Evolutionary conservation across 495 filamentous ascomycete species (phyloP), one percentile per base, ranked within the genome.

Genomic region (Lasiosphaeris hirsuta): DNA sequence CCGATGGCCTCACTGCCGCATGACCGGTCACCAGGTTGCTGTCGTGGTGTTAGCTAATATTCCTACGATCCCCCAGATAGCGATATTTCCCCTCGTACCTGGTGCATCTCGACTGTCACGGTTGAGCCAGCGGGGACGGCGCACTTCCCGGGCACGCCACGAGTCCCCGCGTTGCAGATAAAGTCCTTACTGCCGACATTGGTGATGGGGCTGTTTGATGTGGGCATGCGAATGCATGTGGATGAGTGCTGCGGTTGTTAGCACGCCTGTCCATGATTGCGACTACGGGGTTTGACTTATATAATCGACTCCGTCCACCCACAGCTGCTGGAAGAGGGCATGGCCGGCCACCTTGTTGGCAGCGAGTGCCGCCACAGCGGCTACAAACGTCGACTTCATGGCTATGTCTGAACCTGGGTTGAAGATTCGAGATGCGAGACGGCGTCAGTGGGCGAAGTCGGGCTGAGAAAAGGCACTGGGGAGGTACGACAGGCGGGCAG

Each of bases 71-170:
- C n/a, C 0, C n/a, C 14, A 2, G 4, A 15, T 1, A 0, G 39
- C 33, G 15, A 17, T 17, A 13, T 17, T 0, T 7, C 53, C n/a
- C n/a, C n/a, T 66, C 66, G 7, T 64, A 73, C 57, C 66, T 71
- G 71, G 59, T 80, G 79, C 72, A 81, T 80, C 67, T 80, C 79
- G 0, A 80, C 73, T 0, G 77, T 79, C 11, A 81, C 72, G 7
- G 69, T 73, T 1, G 63, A 62, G 37, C 78, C 78, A 19, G 78
- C 76, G 45, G 66, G 65, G 42, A 81, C 77, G 15, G 66, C 60
- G 61, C 78, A 81, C 52, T 78, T 75, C 5, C 70, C 73, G 10
- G 66, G 38, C 2, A 74, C 75, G 5, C 64, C 59, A 10, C 59
- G 62, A 8, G 69, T 67, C 46, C 73, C 72, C 2, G 68, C 68